These are phyloP conservation scores for Podospora pseudopauciseta DNA, from an alignment of 495 filamentous ascomycete genomes.

Conservation along the genomic window DNA sequence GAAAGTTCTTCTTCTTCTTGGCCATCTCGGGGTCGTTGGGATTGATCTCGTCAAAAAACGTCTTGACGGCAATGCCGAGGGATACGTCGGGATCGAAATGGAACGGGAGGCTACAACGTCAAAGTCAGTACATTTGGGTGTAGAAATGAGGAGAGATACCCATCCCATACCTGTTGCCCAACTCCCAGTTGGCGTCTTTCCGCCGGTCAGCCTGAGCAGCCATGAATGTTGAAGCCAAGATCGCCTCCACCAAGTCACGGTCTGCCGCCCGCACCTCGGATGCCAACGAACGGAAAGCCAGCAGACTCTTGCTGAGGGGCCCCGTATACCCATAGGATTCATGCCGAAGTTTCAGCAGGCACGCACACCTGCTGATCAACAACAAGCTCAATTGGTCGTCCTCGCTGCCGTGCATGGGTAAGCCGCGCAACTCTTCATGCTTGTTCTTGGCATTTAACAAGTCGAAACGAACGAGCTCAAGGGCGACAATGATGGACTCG, in stretches of 20 bases:
- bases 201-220: constrained; percentile 71
- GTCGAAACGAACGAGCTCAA: constrained; percentile 74
- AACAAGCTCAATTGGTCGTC: constrained; percentile 65
- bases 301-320: constrained; percentile 82
- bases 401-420: constrained; percentile 48
- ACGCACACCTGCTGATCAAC: constrained; percentile 80
- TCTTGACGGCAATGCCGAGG: constrained; percentile 86
- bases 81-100: constrained; percentile 77
- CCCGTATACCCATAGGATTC: constrained; percentile 88
- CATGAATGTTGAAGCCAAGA: constrained; percentile 72
- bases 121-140: constrained; percentile 19
- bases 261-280: constrained; percentile 71
- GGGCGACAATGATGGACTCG: constrained; percentile 58
- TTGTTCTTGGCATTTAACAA: constrained; percentile 65
- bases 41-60: constrained; percentile 79
- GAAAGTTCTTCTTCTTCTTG: constrained; percentile 57
- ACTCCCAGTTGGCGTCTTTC: constrained; percentile 62
- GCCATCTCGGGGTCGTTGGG: constrained; percentile 58
- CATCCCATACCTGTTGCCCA: constrained; percentile 65
- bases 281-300: constrained; percentile 81
- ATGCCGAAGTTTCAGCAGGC: constrained; percentile 76
- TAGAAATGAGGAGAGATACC: constrained; percentile 1
- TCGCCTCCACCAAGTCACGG: constrained; percentile 78
- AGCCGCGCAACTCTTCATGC: constrained; percentile 48
- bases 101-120: constrained; percentile 70